A percentile compares a stretch with the other conserved stretches of the same genome.
Conservation (phyloP, 805 yeast species). For the Dipodascus albidus region DNA sequence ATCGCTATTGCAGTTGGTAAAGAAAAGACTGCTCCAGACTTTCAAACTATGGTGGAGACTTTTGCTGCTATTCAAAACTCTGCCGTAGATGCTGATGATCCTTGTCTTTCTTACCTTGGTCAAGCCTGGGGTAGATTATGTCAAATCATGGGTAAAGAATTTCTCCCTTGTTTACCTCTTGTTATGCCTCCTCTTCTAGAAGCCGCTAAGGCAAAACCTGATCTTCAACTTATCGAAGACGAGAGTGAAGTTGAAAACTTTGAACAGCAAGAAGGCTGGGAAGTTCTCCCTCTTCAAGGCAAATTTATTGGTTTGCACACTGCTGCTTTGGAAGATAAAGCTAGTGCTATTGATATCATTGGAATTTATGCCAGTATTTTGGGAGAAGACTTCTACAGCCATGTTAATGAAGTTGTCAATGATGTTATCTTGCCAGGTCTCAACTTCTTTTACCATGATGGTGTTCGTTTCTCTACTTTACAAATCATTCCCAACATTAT, state of each 20-base stretch:
- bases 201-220: slow-evolving; percentile 85
- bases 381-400: slow-evolving; percentile 72
- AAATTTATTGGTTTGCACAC: slow-evolving; percentile 93
- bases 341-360: slow-evolving; percentile 79
- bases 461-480: slow-evolving; percentile 88
- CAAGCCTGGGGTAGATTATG: slow-evolving; percentile 97
- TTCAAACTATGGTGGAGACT: slow-evolving; percentile 58
- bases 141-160: slow-evolving; percentile 71
- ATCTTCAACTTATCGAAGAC: slow-evolving; percentile 73
- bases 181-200: slow-evolving; percentile 83
- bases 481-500: slow-evolving; percentile 70
- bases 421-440: slow-evolving; percentile 82
- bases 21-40: slow-evolving; percentile 70
- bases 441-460: slow-evolving; percentile 86
- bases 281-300: slow-evolving; percentile 81
- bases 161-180: slow-evolving; percentile 68
- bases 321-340: slow-evolving; percentile 88
- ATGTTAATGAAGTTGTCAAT: slow-evolving; percentile 63
- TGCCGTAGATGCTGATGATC: slow-evolving; percentile 57
- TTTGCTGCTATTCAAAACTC: slow-evolving; percentile 59
- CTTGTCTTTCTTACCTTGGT: slow-evolving; percentile 74
- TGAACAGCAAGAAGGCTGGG: slow-evolving; percentile 87
- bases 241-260: slow-evolving; percentile 78
- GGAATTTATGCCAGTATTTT: slow-evolving; percentile 76
- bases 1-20: slow-evolving; percentile 93